Evolutionary conservation across 2,329 filamentous ascomycete genomes (phyloP), one percentile per base, ranked within the genome.

Genomic region (Sporothrix variecibatus): DNA sequence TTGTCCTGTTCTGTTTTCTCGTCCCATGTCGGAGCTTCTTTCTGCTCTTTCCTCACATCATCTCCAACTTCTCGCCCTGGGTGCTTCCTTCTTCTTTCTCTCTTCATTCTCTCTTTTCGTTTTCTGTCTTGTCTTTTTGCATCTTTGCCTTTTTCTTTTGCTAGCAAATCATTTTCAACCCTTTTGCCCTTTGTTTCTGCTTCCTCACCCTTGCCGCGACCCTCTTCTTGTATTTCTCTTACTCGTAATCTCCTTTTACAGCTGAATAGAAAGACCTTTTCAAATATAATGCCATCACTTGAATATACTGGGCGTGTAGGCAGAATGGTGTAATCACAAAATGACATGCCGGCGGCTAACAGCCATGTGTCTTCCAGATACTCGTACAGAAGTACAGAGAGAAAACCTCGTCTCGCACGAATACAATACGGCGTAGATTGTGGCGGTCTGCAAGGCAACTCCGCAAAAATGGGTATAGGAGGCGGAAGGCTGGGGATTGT

Each of bases 241-340:
- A 17, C 56, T 17, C 5, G 46, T 26, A 40, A 58, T 43, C 26
- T 58, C 20, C 15, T 23, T 70, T 23, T 70, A 34, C 53, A 62
- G 38, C 53, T 58, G 23, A 43, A 60, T 71, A 71, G 69, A 71
- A 60, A 62, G 38, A 60, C 69, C 69, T 26, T 9, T 56, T 40
- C 38, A 40, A 28, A 71, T 71, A 31, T 46, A 71, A 62, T 71
- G 53, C 17, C 46, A n/a, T 28, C 17, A 26, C 8, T 28, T 38
- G 58, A 64, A 64, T 31, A 64, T 20, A 46, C 43, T 43, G 40
- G 34, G 7, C 34, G 34, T 34, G 34, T 34, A 34, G 34, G 34
- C 34, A 34, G 34, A 60, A 60, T 38, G 31, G 38, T 62, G 58
- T 38, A 62, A 62, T 38, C 11, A 4, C 40, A 43, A 15, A 43